Evolutionary conservation across 2,329 filamentous ascomycete genomes (phyloP).

Genomic region (Penicillium fuscoglaucum): DNA sequence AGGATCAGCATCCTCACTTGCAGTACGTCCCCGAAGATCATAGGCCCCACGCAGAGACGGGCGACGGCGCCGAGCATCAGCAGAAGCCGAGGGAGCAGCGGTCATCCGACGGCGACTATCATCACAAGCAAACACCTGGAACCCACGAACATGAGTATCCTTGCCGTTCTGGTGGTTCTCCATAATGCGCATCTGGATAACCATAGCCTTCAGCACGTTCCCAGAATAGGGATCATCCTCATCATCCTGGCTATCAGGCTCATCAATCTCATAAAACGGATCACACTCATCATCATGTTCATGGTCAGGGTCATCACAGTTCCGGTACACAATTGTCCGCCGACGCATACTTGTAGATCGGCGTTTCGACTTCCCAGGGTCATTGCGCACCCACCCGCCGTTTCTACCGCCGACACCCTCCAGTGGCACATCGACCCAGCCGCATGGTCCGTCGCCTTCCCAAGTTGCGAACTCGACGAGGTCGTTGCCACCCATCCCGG

Average conservation of each 20-base stretch:
- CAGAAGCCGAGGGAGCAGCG: constrained; percentile 36
- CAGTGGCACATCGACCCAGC: constrained; percentile 86
- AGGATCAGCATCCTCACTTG: constrained; percentile 29
- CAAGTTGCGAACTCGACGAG: constrained; percentile 84
- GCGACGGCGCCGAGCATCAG: constrained; percentile 31
- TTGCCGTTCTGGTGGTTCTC: constrained; percentile 99
- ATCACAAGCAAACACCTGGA: constrained; percentile 74
- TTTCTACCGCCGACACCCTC: constrained; percentile 57
- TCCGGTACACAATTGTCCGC: constrained; percentile 17
- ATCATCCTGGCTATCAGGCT: constrained; percentile 29
- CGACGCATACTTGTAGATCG: constrained; percentile 15
- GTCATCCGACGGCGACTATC: constrained; percentile 37
- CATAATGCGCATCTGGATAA: constrained; percentile 84
- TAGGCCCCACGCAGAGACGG: constrained; percentile 31
- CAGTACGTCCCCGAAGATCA: constrained; percentile 24
- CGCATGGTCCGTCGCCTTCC: constrained; percentile 73
- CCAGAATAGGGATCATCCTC: constrained; percentile 54
- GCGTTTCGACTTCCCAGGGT: constrained; percentile 19
- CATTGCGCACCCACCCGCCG: constrained; percentile 31
- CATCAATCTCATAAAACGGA: constrained; percentile 31
- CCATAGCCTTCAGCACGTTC: constrained; percentile 79
- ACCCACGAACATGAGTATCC: constrained; percentile 91
- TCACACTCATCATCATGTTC: constrained; percentile 21
- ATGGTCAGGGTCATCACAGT: constrained; percentile 13
- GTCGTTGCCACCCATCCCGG: constrained; percentile 88